Conservation (phyloP, 108 stramenopile genomes). For the Epithemia pelagica region DNA sequence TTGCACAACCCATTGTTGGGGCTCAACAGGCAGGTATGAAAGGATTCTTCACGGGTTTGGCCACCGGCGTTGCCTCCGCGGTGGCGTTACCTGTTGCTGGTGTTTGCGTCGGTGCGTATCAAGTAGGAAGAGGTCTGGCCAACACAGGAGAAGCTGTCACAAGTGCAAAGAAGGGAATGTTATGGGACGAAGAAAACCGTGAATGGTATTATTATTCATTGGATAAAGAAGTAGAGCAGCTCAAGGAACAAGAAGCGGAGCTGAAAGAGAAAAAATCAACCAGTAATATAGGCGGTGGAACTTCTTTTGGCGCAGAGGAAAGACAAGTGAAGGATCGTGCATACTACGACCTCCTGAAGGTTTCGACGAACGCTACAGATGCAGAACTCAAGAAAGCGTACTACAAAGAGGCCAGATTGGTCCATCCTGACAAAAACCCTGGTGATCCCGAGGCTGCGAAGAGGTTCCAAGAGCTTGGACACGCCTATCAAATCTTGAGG, state of each 20-base stretch:
- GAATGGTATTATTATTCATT: constrained; percentile 73
- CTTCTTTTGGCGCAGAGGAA: constrained; percentile 9
- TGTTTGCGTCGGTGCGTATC: constrained; percentile 77
- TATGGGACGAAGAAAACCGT: constrained; percentile 74
- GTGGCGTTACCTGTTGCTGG: constrained; percentile 82
- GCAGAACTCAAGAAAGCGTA: constrained; percentile 91
- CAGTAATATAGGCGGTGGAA: not conserved
- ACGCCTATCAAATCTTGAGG: constrained; percentile 87
- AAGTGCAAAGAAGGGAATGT: constrained; percentile 60
- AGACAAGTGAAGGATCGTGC: constrained; percentile 68
- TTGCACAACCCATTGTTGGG: constrained; percentile 80
- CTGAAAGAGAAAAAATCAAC: constrained; percentile 12
- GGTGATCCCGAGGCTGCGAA: constrained; percentile 75
- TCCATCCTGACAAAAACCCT: constrained; percentile 84
- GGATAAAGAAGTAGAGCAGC: constrained; percentile 53
- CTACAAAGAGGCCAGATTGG: constrained; percentile 73
- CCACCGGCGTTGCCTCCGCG: constrained; percentile 71
- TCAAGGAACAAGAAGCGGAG: constrained; percentile 36
- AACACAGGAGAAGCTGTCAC: constrained; percentile 70
- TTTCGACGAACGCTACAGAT: constrained; percentile 68
- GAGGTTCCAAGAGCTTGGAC: constrained; percentile 83
- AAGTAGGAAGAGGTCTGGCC: constrained; percentile 66
- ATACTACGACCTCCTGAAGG: constrained; percentile 82
- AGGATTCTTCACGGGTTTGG: constrained; percentile 75
- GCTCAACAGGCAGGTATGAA: constrained; percentile 70